Percentiles rank a stretch among this genome's conserved stretches.
Conservation (phyloP, 371 early-diverging fungal species). For the Entomophthora muscae region DNA sequence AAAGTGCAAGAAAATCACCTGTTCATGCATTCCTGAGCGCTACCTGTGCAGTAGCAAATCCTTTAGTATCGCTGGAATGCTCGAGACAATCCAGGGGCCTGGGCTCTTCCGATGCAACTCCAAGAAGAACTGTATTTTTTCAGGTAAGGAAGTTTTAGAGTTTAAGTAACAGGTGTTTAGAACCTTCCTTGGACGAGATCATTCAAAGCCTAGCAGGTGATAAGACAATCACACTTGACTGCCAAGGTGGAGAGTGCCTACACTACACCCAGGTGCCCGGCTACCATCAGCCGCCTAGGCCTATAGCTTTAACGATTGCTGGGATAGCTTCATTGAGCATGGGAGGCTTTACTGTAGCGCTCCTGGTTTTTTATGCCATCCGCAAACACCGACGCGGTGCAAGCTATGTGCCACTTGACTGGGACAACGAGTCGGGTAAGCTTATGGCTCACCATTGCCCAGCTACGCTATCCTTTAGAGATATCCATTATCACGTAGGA, state of each 20-base stretch:
- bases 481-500: constrained; percentile 36
- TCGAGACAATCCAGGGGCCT: constrained; percentile 60
- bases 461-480: constrained; percentile 41
- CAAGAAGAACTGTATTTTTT: constrained; percentile 38
- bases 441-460: constrained; percentile 55
- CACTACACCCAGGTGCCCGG: constrained; percentile 79
- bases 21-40: constrained; percentile 49
- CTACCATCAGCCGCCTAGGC: constrained; percentile 31
- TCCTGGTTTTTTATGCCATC: neutral
- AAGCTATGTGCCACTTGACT: constrained; percentile 11
- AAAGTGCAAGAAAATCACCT: constrained; percentile 42
- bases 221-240: constrained; percentile 45
- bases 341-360: constrained; percentile 27
- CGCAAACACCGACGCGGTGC: neutral
- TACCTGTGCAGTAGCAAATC: constrained; percentile 61
- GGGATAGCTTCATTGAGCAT: constrained; percentile 36
- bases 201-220: constrained; percentile 56
- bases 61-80: constrained; percentile 49
- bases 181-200: constrained; percentile 55
- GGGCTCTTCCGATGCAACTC: constrained; percentile 41
- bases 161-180: no score
- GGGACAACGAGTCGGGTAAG: constrained; percentile 39
- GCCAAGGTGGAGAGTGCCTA: constrained; percentile 64
- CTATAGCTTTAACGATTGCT: constrained; percentile 37
- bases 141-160: no score